phyloP scores from a whole-genome alignment of 129 eudicot species.

The Oenanthe sinensis region DNA sequence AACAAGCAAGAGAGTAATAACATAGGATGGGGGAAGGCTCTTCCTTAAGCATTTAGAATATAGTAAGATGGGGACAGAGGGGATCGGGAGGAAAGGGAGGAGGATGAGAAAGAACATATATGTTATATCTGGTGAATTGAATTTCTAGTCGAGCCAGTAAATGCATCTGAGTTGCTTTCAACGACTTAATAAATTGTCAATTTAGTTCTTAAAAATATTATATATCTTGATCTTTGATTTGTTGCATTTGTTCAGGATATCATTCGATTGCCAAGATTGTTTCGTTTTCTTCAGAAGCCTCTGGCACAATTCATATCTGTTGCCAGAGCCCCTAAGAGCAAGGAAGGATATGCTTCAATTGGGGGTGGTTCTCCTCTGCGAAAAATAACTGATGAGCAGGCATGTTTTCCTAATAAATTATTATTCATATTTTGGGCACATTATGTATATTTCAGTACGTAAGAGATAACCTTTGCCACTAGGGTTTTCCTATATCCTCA shows the following conservation, averaged over 20 bases:
- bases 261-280: constrained; percentile 88
- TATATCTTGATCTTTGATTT: constrained; percentile 1
- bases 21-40: not conserved
- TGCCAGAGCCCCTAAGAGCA: constrained; percentile 94
- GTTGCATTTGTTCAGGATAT: constrained; percentile 57
- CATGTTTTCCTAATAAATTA: constrained; percentile 14
- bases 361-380: constrained; percentile 99
- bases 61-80: not conserved
- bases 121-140: not conserved
- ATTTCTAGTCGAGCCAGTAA: not conserved
- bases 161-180: not conserved
- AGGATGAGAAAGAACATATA: not conserved
- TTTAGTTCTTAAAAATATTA: constrained; percentile 7
- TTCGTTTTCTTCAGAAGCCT: constrained; percentile 94
- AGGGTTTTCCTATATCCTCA: too few relatives aligned
- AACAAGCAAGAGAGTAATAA: not conserved
- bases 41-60: not conserved
- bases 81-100: not conserved
- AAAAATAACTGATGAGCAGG: constrained; percentile 92
- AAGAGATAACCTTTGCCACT: too few relatives aligned
- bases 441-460: not conserved
- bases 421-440: not conserved
- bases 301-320: constrained; percentile 91
- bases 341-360: constrained; percentile 98
- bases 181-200: not conserved